Evolutionary conservation across 768 basidiomycete genomes (phyloP).

Genomic region (Suillus placidus): DNA sequence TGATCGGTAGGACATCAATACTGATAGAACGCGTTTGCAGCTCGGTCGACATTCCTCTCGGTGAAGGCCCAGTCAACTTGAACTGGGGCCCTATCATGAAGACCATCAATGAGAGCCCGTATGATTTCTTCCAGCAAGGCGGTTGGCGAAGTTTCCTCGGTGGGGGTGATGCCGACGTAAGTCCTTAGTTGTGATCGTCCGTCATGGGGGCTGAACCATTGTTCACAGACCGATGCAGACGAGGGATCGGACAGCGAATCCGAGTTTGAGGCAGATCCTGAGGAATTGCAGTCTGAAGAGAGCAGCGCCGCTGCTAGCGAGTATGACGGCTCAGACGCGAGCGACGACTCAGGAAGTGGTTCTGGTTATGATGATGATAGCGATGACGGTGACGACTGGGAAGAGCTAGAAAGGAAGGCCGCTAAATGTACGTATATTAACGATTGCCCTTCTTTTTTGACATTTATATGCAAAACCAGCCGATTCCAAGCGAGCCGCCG

Average conservation of each 20-base stretch:
- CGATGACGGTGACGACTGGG: slow-evolving; percentile 92
- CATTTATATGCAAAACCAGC: slow-evolving; percentile 33
- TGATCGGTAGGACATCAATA: background rate
- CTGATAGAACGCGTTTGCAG: slow-evolving; percentile 42
- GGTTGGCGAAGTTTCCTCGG: slow-evolving; percentile 93
- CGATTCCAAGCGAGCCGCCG: slow-evolving; percentile 51
- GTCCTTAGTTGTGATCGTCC: slow-evolving; percentile 23
- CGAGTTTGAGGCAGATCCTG: slow-evolving; percentile 59
- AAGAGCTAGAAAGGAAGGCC: slow-evolving; percentile 90
- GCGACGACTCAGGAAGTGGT: slow-evolving; percentile 61
- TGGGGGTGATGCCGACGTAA: slow-evolving; percentile 68
- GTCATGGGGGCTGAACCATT: slow-evolving; percentile 41
- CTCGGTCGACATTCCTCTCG: slow-evolving; percentile 95
- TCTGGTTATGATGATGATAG: slow-evolving; percentile 68
- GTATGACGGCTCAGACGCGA: slow-evolving; percentile 54
- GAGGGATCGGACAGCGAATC: slow-evolving; percentile 69
- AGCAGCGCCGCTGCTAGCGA: slow-evolving; percentile 58
- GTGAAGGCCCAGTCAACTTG: slow-evolving; percentile 94
- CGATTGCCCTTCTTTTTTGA: background rate
- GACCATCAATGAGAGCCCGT: slow-evolving; percentile 93
- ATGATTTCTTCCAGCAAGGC: slow-evolving; percentile 94
- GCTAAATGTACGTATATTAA: slow-evolving; percentile 65
- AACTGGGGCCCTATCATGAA: slow-evolving; percentile 99
- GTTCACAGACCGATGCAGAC: slow-evolving; percentile 56
- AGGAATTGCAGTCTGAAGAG: slow-evolving; percentile 43